Evolutionary conservation across 2,329 filamentous ascomycete species (phyloP).

Genomic region (Harringtonia lauricola): DNA sequence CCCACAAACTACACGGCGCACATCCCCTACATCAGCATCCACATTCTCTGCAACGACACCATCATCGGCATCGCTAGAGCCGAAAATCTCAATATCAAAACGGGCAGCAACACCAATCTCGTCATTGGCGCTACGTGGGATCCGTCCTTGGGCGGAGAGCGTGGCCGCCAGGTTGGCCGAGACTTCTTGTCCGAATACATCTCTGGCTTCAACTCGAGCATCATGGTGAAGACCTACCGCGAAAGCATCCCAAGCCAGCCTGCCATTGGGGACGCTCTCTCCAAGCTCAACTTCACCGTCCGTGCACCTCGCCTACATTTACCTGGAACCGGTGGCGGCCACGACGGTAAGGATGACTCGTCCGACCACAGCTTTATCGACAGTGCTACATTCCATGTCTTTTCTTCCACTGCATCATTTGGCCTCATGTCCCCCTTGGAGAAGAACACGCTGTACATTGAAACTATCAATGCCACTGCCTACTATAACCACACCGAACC

Average conservation of each 20-base stretch:
- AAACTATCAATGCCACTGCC: slow-evolving; percentile 72
- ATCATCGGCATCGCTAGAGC: slow-evolving; percentile 65
- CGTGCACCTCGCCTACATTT: slow-evolving; percentile 52
- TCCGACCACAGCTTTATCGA: slow-evolving; percentile 55
- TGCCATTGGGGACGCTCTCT: slow-evolving; percentile 59
- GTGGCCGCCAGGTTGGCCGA: slow-evolving; percentile 50
- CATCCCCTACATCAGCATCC: slow-evolving; percentile 71
- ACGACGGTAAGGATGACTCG: slow-evolving; percentile 23
- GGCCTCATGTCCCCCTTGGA: slow-evolving; percentile 68
- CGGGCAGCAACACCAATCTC: slow-evolving; percentile 63
- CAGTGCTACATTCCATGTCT: slow-evolving; percentile 75
- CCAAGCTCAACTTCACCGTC: slow-evolving; percentile 59
- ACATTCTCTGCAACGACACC: slow-evolving; percentile 62
- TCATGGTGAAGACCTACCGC: slow-evolving; percentile 62
- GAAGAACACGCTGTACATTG: slow-evolving; percentile 64
- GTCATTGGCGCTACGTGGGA: slow-evolving; percentile 63
- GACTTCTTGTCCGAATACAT: slow-evolving; percentile 76
- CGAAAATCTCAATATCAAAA: slow-evolving; percentile 48
- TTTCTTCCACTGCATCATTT: slow-evolving; percentile 80
- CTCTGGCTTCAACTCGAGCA: slow-evolving; percentile 74
- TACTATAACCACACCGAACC: slow-evolving; percentile 72
- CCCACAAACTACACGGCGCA: slow-evolving; percentile 76
- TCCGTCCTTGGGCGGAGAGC: slow-evolving; percentile 53
- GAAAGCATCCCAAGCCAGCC: slow-evolving; percentile 66
- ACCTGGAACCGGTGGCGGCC: slow-evolving; percentile 20